These are phyloP conservation scores for Cladosporium cucumerinum DNA, from an alignment of 2,329 filamentous ascomycete genomes.

Conservation along the genomic window DNA sequence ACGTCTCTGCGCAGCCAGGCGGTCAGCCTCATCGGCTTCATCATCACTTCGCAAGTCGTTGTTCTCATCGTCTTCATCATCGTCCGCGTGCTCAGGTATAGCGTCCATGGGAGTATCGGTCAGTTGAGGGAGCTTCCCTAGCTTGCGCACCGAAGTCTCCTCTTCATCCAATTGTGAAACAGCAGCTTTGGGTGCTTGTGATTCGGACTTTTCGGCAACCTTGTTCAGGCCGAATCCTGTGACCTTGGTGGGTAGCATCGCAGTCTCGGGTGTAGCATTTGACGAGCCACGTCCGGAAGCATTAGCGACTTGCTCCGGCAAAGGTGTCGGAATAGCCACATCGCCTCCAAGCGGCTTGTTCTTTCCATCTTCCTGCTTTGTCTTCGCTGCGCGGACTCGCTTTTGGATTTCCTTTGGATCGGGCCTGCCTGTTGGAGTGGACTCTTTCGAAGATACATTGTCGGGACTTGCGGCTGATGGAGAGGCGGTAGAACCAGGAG, in stretches of 20 bases:
- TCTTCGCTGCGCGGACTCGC: constrained; percentile 62
- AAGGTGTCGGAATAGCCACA: constrained; percentile 44
- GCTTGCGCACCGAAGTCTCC: constrained; percentile 78
- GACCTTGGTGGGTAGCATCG: constrained; percentile 55
- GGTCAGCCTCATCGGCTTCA: constrained; percentile 78
- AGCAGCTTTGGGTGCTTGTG: constrained; percentile 61
- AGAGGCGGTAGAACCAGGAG: constrained; percentile 24
- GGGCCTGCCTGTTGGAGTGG: constrained; percentile 72
- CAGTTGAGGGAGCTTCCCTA: constrained; percentile 81
- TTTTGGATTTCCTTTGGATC: constrained; percentile 84
- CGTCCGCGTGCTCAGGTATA: constrained; percentile 50
- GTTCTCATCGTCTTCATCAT: constrained; percentile 51
- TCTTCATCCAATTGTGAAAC: constrained; percentile 86
- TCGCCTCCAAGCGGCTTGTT: constrained; percentile 49
- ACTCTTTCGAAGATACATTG: constrained; percentile 45
- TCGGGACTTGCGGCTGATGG: constrained; percentile 16
- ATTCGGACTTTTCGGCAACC: constrained; percentile 53
- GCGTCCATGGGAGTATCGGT: constrained; percentile 46
- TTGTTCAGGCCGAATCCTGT: constrained; percentile 82
- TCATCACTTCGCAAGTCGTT: constrained; percentile 81
- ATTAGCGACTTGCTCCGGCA: constrained; percentile 26
- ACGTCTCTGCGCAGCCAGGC: constrained; percentile 76
- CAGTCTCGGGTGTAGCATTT: constrained; percentile 40
- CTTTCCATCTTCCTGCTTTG: constrained; percentile 43
- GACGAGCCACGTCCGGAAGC: constrained; percentile 11